phyloP scores from a whole-genome alignment of 495 filamentous ascomycete genomes.

The Daldinia bambusicola region DNA sequence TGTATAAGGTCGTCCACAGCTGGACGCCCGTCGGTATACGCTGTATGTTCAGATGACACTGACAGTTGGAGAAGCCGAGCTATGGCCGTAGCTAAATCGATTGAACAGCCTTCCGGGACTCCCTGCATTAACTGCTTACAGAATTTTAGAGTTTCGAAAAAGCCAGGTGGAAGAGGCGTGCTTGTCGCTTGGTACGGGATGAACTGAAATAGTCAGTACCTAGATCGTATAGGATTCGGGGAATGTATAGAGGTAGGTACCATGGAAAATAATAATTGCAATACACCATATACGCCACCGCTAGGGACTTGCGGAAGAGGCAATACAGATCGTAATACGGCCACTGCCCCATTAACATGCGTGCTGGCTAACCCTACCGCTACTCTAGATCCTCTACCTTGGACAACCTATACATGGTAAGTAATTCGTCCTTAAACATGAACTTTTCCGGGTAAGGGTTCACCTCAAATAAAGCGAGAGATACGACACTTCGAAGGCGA shows the following conservation, averaged over 20 bases:
- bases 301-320: conserved; percentile 43
- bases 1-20: conserved; percentile 45
- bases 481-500: conserved; percentile 51
- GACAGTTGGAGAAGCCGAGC: conserved; percentile 51
- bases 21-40: conserved; percentile 48
- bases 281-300: conserved; percentile 49
- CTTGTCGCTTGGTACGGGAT: conserved; percentile 48
- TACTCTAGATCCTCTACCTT: conserved; percentile 46
- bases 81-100: conserved; percentile 49
- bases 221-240: neutral
- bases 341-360: conserved; percentile 58
- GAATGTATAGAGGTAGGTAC: conserved; percentile 24
- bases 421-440: neutral
- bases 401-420: conserved; percentile 47
- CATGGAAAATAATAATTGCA: conserved; percentile 60
- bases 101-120: conserved; percentile 41
- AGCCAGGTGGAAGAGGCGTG: conserved; percentile 48
- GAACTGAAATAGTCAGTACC: conserved; percentile 44
- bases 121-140: conserved; percentile 41
- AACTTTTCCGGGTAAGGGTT: conserved; percentile 9
- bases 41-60: conserved; percentile 41
- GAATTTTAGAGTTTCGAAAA: conserved; percentile 52
- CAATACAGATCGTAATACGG: conserved; percentile 51
- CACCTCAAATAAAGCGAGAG: conserved; percentile 62
- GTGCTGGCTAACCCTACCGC: conserved; percentile 52